Evolutionary conservation across 257 asterid genomes (phyloP).

Genomic region (Solanum piurae): DNA sequence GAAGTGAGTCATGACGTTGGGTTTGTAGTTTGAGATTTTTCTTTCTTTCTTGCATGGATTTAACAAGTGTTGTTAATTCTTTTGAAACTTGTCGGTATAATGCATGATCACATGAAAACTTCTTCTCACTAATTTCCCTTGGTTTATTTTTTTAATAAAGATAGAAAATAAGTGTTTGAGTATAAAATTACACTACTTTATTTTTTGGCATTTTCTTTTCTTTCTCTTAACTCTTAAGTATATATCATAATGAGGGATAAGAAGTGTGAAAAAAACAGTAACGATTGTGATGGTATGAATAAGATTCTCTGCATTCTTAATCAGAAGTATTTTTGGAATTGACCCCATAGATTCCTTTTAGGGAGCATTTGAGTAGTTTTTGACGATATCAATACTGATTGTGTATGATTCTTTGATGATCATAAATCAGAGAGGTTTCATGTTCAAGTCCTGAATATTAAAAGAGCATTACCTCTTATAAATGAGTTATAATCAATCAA

Average conservation of each 20-base stretch:
- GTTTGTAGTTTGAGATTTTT: neutral
- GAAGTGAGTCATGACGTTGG: neutral
- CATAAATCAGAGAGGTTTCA: neutral
- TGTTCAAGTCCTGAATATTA: neutral
- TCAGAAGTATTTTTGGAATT: neutral
- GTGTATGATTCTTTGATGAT: neutral
- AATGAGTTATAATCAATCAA: neutral
- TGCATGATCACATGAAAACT: neutral
- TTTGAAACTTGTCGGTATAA: neutral
- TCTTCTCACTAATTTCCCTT: neutral
- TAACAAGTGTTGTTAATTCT: neutral
- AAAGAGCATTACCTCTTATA: neutral
- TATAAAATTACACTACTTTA: neutral
- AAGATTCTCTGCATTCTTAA: neutral
- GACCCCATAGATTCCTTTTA: neutral
- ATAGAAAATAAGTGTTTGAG: neutral
- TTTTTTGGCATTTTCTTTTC: too few relatives aligned
- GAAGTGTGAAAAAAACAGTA: neutral
- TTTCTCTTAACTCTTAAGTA: neutral
- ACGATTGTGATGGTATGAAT: neutral
- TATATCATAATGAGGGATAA: neutral
- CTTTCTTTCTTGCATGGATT: neutral
- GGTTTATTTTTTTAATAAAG: neutral
- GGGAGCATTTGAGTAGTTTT: neutral
- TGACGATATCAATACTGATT: too few relatives aligned